Evolutionary conservation across 1,284 basidiomycete genomes (phyloP).

Genomic region (Rhodotorula glutinis): DNA sequence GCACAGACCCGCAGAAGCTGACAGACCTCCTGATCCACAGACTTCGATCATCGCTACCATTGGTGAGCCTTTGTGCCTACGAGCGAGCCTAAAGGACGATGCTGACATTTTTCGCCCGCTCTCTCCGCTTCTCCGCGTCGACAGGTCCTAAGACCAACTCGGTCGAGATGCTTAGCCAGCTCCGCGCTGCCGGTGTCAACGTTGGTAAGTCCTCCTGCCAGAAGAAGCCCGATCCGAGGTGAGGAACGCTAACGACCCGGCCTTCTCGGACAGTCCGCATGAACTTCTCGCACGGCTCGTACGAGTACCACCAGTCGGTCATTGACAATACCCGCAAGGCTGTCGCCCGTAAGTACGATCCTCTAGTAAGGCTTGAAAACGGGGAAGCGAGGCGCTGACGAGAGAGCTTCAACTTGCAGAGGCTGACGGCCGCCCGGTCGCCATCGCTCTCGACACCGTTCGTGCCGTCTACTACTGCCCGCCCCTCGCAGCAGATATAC

Average conservation of each 20-base stretch:
- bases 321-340: slow-evolving; percentile 91
- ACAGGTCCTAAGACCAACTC: slow-evolving; percentile 86
- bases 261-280: slow-evolving; percentile 82
- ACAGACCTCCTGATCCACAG: slow-evolving; percentile 51
- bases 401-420: slow-evolving; percentile 47
- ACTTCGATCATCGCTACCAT: slow-evolving; percentile 96
- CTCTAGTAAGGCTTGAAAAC: neutral
- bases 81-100: neutral
- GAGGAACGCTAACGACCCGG: neutral
- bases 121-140: neutral
- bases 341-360: slow-evolving; percentile 61
- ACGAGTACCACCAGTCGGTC: slow-evolving; percentile 95
- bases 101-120: neutral
- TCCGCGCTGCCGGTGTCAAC: slow-evolving; percentile 87
- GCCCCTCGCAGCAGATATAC: slow-evolving; percentile 2
- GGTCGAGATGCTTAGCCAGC: slow-evolving; percentile 74
- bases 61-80: slow-evolving; percentile 56
- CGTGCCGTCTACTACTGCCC: slow-evolving; percentile 40
- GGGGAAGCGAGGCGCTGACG: slow-evolving; percentile 2
- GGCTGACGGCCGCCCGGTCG: slow-evolving; percentile 79
- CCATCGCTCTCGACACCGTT: slow-evolving; percentile 96
- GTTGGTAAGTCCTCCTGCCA: slow-evolving; percentile 64
- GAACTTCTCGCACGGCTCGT: slow-evolving; percentile 96
- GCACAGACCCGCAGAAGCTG: slow-evolving; percentile 17
- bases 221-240: too few species aligned